Conservation (phyloP, 208 protist genomes). For the Herpetomonas samuelpessoai region DNA sequence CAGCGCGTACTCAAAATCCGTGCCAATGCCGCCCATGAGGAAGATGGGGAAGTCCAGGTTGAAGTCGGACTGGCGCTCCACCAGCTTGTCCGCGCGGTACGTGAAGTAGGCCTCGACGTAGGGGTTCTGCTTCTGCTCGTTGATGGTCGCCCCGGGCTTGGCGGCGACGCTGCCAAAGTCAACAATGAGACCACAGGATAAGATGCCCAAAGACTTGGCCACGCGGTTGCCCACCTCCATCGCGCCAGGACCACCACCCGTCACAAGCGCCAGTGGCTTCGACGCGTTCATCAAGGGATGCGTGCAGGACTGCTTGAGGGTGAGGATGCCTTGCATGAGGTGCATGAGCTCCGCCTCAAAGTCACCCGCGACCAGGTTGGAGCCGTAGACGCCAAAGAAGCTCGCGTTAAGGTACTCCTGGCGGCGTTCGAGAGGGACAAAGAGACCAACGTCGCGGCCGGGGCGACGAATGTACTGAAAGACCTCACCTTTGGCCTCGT, state of each 20-base stretch:
- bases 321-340: slow-evolving; percentile 80
- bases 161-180: slow-evolving; percentile 84
- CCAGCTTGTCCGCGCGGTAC: slow-evolving; percentile 90
- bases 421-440: slow-evolving; percentile 83
- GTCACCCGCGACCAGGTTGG: slow-evolving; percentile 89
- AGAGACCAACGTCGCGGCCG: slow-evolving; percentile 73
- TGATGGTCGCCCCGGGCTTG: slow-evolving; percentile 88
- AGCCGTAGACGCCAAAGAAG: slow-evolving; percentile 93
- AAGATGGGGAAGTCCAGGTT: slow-evolving; percentile 94
- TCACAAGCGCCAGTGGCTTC: slow-evolving; percentile 84
- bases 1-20: slow-evolving; percentile 93
- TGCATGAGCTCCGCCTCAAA: slow-evolving; percentile 89
- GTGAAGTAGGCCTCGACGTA: slow-evolving; percentile 92
- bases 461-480: slow-evolving; percentile 87
- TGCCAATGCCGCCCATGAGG: slow-evolving; percentile 89
- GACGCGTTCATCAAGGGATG: slow-evolving; percentile 75
- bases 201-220: slow-evolving; percentile 84
- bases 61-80: slow-evolving; percentile 93
- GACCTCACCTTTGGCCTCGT: slow-evolving; percentile 73
- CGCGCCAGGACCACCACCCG: slow-evolving; percentile 90
- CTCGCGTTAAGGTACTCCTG: slow-evolving; percentile 88
- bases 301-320: slow-evolving; percentile 56
- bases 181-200: slow-evolving; percentile 90
- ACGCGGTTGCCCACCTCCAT: slow-evolving; percentile 95
- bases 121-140: slow-evolving; percentile 91